Base-by-base conservation (phyloP, 1,284 basidiomycete genomes). In the Ganoderma multipileum region DNA sequence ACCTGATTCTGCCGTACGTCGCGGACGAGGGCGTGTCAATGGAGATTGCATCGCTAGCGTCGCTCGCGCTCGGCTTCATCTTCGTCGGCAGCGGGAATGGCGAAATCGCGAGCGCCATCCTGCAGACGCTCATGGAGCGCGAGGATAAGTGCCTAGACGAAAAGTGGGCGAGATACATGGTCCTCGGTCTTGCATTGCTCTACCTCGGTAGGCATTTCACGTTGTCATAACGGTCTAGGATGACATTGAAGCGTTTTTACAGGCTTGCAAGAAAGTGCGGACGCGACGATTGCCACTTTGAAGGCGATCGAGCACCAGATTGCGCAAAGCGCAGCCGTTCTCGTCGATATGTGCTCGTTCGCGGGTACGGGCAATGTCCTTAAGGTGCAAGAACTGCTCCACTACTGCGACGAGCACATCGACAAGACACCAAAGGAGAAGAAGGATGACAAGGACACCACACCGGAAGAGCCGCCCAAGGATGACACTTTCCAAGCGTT, bases 291-390 rank as follows among this genome's bases (percentile, higher is more conserved):
- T 69, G 96, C 97, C 81, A 96, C 96, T 0, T 86, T 99, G 72
- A 97, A 97, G 80, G 96, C 94, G 6, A 97, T 99, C 71, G 94
- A 97, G 65, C 96, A 99, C 78, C 94, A 95, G 1, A 89, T 98
- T 67, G 92, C 95, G 33, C 95, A 95, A 77, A 95, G 95, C 63
- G 94, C 96, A 1, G 93, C 95, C 74, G 92, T 98, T 65, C 85
- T 99, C 57, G 95, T 99, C 26, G 96, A 99, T 76, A 94, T 95
- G 59, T 98, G 97, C 79, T 91, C 96, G 2, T 99, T 94, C 78
- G 97, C 97, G 2, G 98, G 95, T 5, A 97, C 96, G 0, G 97
- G 97, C 47, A 98, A 99, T 77, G 97, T 99, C 2, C 85, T 99
- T 68, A 96, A 96, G 82, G 88, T 99, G 36, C 98, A 99, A 79